A percentile compares a stretch with the other conserved stretches of the same genome.
Conservation (phyloP, 129 eudicot genomes). For the Oenanthe sinensis region DNA sequence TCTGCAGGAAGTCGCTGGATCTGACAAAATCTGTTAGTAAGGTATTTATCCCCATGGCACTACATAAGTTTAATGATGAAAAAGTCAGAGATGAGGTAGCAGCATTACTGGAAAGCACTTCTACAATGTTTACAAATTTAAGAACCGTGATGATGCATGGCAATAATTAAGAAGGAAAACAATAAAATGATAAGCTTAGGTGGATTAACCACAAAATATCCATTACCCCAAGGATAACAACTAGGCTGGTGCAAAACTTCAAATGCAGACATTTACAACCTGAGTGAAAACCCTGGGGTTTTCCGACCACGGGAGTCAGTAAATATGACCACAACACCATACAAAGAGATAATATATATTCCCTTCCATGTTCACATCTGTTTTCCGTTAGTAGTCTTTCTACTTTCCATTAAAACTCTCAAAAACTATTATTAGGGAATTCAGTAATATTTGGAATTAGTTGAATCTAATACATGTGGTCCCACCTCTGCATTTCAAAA, state of each 20-base stretch:
- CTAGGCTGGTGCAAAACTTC: background rate
- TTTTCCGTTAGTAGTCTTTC: background rate
- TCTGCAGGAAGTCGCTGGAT: slow-evolving; percentile 39
- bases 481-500: background rate
- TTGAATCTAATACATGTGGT: background rate
- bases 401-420: background rate
- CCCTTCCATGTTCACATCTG: background rate
- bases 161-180: background rate
- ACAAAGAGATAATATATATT: background rate
- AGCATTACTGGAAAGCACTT: background rate
- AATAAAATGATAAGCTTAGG: background rate
- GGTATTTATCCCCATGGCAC: slow-evolving; percentile 28
- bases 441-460: background rate
- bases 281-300: background rate
- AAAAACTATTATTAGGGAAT: background rate
- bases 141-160: background rate
- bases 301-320: background rate
- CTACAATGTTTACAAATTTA: background rate
- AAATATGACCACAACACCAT: background rate
- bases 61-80: background rate
- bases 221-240: background rate
- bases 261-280: background rate
- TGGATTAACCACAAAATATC: background rate
- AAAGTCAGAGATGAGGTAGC: background rate
- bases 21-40: slow-evolving; percentile 15